Evolutionary conservation across 768 basidiomycete species (phyloP), one percentile per base, ranked within the genome.

Genomic region (Leccinum sublutescens): DNA sequence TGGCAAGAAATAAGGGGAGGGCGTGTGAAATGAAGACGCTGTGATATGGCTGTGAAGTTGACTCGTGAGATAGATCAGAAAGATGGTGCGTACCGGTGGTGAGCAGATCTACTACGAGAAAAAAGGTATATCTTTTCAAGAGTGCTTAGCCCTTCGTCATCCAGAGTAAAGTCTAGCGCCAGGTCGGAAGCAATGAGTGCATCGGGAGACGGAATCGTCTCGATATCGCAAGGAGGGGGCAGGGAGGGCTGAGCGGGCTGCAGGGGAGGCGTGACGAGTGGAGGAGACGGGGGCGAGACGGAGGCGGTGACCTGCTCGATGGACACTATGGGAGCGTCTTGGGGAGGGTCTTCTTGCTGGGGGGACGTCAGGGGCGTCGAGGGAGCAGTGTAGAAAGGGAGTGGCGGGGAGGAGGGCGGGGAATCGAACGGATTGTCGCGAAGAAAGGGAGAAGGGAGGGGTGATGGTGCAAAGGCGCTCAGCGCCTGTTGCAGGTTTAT

Each of bases 111-210:
- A 75, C 91, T 93, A 61, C 88, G 81, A 60, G 89, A 88, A 66
- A 93, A 91, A 53, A 97, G 83, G 75, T 94, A 97, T 61, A 96
- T 95, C 69, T 90, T 88, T 76, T 98, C 95, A 51, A 98, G 84
- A 21, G 91, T 83, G 72, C 77, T 91, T 61, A 95, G 80, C 55
- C 85, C 84, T 62, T 93, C 92, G 64, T 94, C 91, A 64, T 95
- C 93, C 67, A 87, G 64, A 10, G 75, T 71, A 34, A 79, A 73
- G 59, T 80, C 79, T 27, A 75, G 52, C 21, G 70, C 69, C 19
- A 74, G 63, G 63, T 75, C 74, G 21, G 69, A 64, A 17, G 64
- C 62, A 14, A 63, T 57, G 52, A 74, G 58, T 27, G 59, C 70
- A 25, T 76, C 73, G 2, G 57, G 52, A 10, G 65, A 56, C 9